These are phyloP conservation scores for Colletotrichum sp. DNA, from an alignment of 2,329 filamentous ascomycete species.

Conservation along the genomic window DNA sequence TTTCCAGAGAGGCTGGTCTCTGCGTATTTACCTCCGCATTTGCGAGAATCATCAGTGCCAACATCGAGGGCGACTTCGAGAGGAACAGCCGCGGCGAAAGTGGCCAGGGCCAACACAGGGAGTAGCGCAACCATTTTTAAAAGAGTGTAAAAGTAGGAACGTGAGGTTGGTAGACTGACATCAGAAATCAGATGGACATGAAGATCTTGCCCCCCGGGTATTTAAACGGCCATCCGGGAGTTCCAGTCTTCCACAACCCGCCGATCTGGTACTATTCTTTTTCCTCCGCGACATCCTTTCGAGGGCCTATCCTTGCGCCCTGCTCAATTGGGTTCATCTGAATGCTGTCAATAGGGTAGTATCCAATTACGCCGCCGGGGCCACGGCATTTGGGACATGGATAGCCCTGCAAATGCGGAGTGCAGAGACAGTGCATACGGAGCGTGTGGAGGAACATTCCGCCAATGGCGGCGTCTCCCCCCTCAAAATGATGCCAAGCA, in stretches of 20 bases:
- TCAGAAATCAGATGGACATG: background rate
- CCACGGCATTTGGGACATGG: background rate
- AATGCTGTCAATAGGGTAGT: background rate
- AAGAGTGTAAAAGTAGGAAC: background rate
- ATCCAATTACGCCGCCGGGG: background rate
- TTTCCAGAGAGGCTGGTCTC: background rate
- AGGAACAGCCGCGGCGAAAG: background rate
- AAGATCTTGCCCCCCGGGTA: background rate
- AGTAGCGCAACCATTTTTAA: constrained; percentile 8
- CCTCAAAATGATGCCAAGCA: background rate
- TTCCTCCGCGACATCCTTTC: background rate
- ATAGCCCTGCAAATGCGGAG: background rate
- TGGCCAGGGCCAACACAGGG: background rate
- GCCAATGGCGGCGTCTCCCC: background rate
- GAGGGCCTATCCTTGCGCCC: background rate
- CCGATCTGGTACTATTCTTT: background rate
- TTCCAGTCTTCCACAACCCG: background rate
- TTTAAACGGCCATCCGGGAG: background rate
- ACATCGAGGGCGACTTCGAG: background rate
- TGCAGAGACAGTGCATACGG: background rate
- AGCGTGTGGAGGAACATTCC: background rate
- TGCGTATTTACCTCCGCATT: constrained; percentile 1
- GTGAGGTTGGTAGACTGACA: background rate
- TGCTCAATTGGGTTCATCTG: background rate
- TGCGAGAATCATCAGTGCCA: background rate